These are phyloP conservation scores for Chaetomiaceae sp. DNA, from an alignment of 2,329 filamentous ascomycete species.

Conservation along the genomic window DNA sequence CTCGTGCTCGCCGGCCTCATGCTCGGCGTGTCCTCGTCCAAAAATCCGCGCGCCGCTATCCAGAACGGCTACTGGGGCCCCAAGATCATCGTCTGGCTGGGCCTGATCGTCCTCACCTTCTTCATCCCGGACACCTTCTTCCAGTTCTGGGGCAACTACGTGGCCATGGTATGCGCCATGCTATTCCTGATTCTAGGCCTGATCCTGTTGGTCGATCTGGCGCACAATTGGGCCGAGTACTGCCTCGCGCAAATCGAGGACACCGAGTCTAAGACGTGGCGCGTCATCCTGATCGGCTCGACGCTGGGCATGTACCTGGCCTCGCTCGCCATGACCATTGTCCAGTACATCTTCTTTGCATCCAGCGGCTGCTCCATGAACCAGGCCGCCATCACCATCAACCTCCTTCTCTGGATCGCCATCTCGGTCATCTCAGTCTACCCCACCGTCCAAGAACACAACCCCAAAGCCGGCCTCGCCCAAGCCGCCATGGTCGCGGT, in stretches of 20 bases:
- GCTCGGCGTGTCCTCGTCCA: conserved; percentile 80
- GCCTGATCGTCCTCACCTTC: conserved; percentile 84
- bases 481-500: conserved; percentile 95
- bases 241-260: conserved; percentile 92
- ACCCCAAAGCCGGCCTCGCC: conserved; percentile 90
- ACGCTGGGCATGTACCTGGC: conserved; percentile 90
- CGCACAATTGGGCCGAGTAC: conserved; percentile 95
- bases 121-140: conserved; percentile 95
- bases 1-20: conserved; percentile 78
- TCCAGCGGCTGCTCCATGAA: conserved; percentile 83
- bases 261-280: conserved; percentile 79
- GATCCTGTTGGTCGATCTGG: conserved; percentile 87
- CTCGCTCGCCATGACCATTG: conserved; percentile 86
- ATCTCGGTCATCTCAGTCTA: conserved; percentile 86
- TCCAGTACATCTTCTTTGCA: conserved; percentile 98
- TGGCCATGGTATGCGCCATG: conserved; percentile 82
- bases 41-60: conserved; percentile 78
- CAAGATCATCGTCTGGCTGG: conserved; percentile 86
- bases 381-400: conserved; percentile 91
- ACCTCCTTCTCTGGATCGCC: conserved; percentile 75
- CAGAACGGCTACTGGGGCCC: conserved; percentile 99
- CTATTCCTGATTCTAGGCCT: conserved; percentile 90
- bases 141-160: conserved; percentile 91
- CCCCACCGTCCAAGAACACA: conserved; percentile 82
- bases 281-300: conserved; percentile 81